Evolutionary conservation across 495 filamentous ascomycete genomes (phyloP), one percentile per base, ranked within the genome.

Genomic region (Podospora anserina): DNA sequence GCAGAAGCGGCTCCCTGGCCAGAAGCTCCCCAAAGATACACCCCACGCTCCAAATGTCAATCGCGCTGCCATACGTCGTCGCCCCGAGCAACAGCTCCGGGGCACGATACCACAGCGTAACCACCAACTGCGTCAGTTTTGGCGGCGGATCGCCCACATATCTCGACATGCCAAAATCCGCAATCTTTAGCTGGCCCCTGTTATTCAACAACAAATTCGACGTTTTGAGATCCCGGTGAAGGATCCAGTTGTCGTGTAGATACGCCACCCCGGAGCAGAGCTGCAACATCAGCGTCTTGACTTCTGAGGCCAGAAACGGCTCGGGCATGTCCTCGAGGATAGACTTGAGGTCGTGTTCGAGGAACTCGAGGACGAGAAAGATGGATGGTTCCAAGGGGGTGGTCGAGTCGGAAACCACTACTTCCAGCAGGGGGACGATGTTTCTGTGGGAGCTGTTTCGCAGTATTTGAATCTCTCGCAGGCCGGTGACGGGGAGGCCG

Each of bases 121-220:
- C 95, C 68, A 99, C 94, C 20, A 98, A 88, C 77, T 95, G 91
- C 9, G 95, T 97, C 64, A 98, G 84, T 60, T 94, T 91, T 0
- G 89, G 87, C 5, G 89, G 87, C 16, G 92, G 92, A 72, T 95
- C 91, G 39, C 91, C 91, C 68, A 89, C 90, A 82, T 93, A 94
- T 28, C 95, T 88, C 4, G 95, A 94, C 91, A 99, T 97, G 77
- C 95, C 95, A 73, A 99, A 99, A 79, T 99, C 95, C 58, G 95
- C 95, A 69, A 99, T 88, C 78, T 97, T 97, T 81, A 98, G 90
- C 77, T 91, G 90, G 63, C 95, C 95, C 20, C 93, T 92, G 82
- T 99, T 98, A 82, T 92, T 94, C 79, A 99, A 88, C 64, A 99
- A 88, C 18, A 98, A 88, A 76, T 99, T 99, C 44, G 92, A 95